Base-by-base conservation (phyloP, 768 basidiomycete genomes). In the Chalciporus sphaerocephalus region DNA sequence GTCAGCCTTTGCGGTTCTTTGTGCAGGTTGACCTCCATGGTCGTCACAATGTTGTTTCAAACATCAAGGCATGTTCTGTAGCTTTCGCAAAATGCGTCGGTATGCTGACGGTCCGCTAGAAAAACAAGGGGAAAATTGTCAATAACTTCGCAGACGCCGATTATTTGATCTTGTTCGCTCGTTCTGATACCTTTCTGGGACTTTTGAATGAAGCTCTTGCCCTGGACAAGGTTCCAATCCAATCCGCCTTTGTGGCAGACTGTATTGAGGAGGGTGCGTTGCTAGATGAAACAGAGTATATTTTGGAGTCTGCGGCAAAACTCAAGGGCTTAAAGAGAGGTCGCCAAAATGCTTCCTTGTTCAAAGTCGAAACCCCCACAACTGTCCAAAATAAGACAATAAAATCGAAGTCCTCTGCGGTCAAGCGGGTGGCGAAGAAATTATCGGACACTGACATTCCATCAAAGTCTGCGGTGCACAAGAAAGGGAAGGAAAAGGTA, bases 11-110 rank as follows among this genome's bases (percentile, higher is more conserved):
- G 37, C 59, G 66, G 11, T 86, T 87, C 52, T 85, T 78, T 52
- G 80, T 87, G 27, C 83, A 85, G 57, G 69, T 87, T n/a, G 83
- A 83, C 52, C 67, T 83, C 1, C 72, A 73, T 35, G 76, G 78
- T 40, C 72, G 85, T 18, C 64, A 68, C 13, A 61, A 67, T 1
- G 57, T 82, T 21, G 72, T 83, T 18, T 67, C 67, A 36, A 64
- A 69, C 7, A 81, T 89, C 59, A 86, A 83, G 76, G 86, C 84
- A 43, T 47, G 69, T 58, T 15, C 15, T 38, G 18, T 9, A 11
- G 20, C 21, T 25, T 16, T 33, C 35, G 42, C 36, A 20, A 6
- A 10, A 9, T 16, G 27, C 30, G 20, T 17, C 10, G 37, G 34
- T 22, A 40, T 37, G 15, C 20, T 8, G 13, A 54, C 22, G 8